A percentile compares a stretch with the other conserved stretches of the same genome.
Conservation (phyloP, 768 basidiomycete species). For the Lactarius deliciosus region DNA sequence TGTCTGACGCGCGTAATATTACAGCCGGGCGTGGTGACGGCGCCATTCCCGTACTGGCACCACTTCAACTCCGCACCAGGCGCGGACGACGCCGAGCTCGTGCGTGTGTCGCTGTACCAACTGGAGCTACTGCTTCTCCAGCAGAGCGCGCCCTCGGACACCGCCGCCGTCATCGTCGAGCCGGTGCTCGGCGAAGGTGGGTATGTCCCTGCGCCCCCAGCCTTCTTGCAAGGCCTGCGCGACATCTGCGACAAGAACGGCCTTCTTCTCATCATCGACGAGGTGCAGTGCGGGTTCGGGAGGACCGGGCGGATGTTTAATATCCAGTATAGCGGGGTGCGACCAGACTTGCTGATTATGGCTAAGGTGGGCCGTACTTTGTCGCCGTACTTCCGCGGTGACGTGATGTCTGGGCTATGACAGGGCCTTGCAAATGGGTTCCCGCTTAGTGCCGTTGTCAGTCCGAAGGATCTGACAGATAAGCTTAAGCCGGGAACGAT, state of each 20-base stretch:
- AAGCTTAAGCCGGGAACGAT: slow-evolving; percentile 75
- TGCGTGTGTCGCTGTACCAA: slow-evolving; percentile 69
- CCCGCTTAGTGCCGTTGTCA: slow-evolving; percentile 85
- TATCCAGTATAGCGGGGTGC: slow-evolving; percentile 80
- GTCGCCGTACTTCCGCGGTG: background rate
- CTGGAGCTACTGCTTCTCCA: slow-evolving; percentile 77
- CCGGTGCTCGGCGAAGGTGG: slow-evolving; percentile 95
- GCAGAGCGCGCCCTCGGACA: slow-evolving; percentile 80
- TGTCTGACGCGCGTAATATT: background rate
- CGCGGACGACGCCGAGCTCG: slow-evolving; percentile 57
- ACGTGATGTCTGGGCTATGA: background rate
- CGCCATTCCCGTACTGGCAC: slow-evolving; percentile 94
- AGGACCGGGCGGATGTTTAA: slow-evolving; percentile 81
- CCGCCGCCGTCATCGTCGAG: slow-evolving; percentile 92
- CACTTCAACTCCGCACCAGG: slow-evolving; percentile 59
- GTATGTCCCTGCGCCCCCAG: slow-evolving; percentile 83
- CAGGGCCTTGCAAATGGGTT: slow-evolving; percentile 90
- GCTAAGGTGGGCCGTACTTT: slow-evolving; percentile 62
- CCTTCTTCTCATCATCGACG: slow-evolving; percentile 82
- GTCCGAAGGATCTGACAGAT: slow-evolving; percentile 78
- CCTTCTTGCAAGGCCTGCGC: slow-evolving; percentile 78
- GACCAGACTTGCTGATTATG: slow-evolving; percentile 84
- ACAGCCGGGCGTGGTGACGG: slow-evolving; percentile 79
- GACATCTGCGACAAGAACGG: slow-evolving; percentile 83
- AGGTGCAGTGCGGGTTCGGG: slow-evolving; percentile 89